Percentiles rank a stretch among this genome's conserved stretches.
Evolutionary conservation across 441 rosid genomes (phyloP).

Genomic region (Pelargonium fulgidum): DNA sequence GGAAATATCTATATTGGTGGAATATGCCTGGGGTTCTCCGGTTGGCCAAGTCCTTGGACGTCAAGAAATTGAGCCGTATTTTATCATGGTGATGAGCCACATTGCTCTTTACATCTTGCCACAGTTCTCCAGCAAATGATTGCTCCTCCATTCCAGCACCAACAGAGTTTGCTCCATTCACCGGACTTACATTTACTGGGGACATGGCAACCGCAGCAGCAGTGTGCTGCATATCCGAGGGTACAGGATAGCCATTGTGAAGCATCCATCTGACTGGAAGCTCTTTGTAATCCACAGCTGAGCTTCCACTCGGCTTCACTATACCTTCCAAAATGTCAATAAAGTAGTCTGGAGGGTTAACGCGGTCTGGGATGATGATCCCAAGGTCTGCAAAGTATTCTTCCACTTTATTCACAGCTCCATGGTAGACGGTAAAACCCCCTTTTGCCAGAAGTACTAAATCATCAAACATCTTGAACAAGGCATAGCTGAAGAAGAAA

Average conservation of each 20-base stretch:
- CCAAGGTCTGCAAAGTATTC: slow-evolving; percentile 79
- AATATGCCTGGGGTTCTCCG: slow-evolving; percentile 57
- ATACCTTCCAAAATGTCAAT: slow-evolving; percentile 93
- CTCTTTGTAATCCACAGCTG: slow-evolving; percentile 56
- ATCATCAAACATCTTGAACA: slow-evolving; percentile 92
- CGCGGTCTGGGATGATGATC: slow-evolving; percentile 75
- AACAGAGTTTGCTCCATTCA: slow-evolving; percentile 30
- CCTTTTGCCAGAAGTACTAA: slow-evolving; percentile 91
- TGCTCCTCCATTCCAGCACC: slow-evolving; percentile 33
- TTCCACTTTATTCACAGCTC: slow-evolving; percentile 81
- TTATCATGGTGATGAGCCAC: slow-evolving; percentile 56
- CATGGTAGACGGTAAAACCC: slow-evolving; percentile 79
- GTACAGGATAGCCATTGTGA: slow-evolving; percentile 52
- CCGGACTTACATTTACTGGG: slow-evolving; percentile 32
- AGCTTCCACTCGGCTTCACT: slow-evolving; percentile 38
- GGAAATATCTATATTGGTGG: slow-evolving; percentile 76
- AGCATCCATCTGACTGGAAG: slow-evolving; percentile 38
- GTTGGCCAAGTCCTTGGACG: slow-evolving; percentile 51
- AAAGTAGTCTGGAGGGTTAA: slow-evolving; percentile 91
- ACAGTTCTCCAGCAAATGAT: slow-evolving; percentile 70
- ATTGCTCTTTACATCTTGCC: slow-evolving; percentile 62
- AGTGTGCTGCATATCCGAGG: slow-evolving; percentile 70
- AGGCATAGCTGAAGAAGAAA: slow-evolving; percentile 56
- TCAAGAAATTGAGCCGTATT: slow-evolving; percentile 41
- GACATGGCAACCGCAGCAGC: slow-evolving; percentile 47